Evolutionary conservation across 2,329 filamentous ascomycete species (phyloP), one percentile per base, ranked within the genome.

Genomic region (Waltergamsia citrina): DNA sequence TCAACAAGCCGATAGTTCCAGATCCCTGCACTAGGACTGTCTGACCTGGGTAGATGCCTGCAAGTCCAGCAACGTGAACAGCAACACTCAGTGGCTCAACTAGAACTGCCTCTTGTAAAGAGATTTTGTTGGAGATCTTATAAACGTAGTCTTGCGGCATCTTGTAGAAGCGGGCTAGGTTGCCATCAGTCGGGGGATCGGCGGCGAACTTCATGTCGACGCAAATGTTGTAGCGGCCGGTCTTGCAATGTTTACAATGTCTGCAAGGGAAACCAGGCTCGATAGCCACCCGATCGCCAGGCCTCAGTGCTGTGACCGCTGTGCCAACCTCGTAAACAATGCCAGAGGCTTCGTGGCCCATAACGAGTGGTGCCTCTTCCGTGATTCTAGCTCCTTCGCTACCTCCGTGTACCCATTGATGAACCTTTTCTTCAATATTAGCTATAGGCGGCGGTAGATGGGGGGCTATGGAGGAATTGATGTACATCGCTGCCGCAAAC

Each of bases 131-230:
- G 1, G 90, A 87, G 6, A 96, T 73, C 65, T 85, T 85, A 62
- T 90, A 94, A 71, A 86, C 94, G 56, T 94, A 94, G 57, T 95
- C 90, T 45, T 81, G 75, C 2, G 90, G 85, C 6, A 88, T 68
- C 10, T 67, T 52, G 67, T 90, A 95, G 67, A 88, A 93, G 36
- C 85, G 84, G 1, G 87, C 81, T 34, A 96, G 65, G 1, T 88
- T 95, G 29, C 90, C 90, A 56, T 95, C 29, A 50, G 77, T 75
- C 2, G 86, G 86, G n/a, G 86, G 85, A 6, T 84, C 92, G 1
- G 85, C 85, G 5, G 85, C 85, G 52, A 94, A 94, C 6, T 56
- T 61, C 83, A 93, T 92, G 35, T 79, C 67, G 5, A 72, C 65
- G 52, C 86, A 94, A 7, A 92, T 70, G 52, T 92, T 90, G 64